Percentiles rank a stretch among this genome's conserved stretches.
Conservation (phyloP, 208 protist genomes). For the Trypanosomatidae sp. region DNA sequence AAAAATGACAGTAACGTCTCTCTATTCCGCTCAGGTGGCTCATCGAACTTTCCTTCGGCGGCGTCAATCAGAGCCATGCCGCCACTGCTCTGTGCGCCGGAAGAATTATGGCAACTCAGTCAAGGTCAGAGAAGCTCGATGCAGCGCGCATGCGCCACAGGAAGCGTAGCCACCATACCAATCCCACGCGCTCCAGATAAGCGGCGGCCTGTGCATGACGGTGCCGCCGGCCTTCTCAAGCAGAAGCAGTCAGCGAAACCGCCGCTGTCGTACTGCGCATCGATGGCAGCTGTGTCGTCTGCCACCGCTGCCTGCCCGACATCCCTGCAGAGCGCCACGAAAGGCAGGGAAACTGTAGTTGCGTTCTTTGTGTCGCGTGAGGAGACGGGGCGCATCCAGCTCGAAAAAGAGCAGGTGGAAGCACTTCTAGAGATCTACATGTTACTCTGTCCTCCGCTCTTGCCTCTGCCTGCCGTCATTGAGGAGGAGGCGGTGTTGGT, state of each 20-base stretch:
- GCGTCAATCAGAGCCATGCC: not conserved
- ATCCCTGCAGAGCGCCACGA: not conserved
- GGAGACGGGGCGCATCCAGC: conserved; percentile 3
- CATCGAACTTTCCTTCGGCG: not conserved
- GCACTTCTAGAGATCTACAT: conserved; percentile 10
- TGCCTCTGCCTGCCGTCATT: not conserved
- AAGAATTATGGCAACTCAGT: not conserved
- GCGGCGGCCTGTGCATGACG: not conserved
- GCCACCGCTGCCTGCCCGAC: not conserved
- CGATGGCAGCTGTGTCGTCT: too few species aligned
- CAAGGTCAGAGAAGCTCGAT: not conserved
- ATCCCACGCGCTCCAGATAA: conserved; percentile 1
- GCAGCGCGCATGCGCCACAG: not conserved
- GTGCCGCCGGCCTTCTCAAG: not conserved
- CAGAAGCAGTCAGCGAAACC: not conserved
- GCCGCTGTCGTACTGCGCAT: not conserved
- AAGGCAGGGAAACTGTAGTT: not conserved
- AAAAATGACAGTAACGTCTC: not conserved
- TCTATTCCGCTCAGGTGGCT: not conserved
- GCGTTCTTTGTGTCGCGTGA: conserved; percentile 6
- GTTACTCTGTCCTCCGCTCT: not conserved
- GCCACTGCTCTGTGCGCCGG: conserved; percentile 9
- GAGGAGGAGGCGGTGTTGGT: not conserved
- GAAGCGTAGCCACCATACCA: not conserved
- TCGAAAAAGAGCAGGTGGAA: conserved; percentile 23